These are phyloP conservation scores for Cryphonectria radicalis DNA, from an alignment of 2,329 filamentous ascomycete genomes.

Conservation along the genomic window DNA sequence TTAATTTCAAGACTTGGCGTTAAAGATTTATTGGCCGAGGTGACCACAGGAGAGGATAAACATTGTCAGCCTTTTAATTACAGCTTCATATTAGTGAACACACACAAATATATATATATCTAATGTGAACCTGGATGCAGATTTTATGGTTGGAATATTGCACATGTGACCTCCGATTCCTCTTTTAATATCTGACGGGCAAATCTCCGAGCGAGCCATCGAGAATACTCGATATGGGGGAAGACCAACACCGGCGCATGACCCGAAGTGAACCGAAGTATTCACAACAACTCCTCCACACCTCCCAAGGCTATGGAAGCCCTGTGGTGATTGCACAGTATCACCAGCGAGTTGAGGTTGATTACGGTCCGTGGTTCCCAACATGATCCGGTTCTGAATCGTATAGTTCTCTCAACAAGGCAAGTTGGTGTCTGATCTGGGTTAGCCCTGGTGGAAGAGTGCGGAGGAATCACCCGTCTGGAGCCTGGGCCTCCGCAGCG, in stretches of 20 bases:
- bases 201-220: neutral
- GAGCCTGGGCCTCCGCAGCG: slow-evolving; percentile 2
- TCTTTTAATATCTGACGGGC: neutral
- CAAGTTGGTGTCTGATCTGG: neutral
- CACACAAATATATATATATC: neutral
- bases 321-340: neutral
- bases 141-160: neutral
- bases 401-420: neutral
- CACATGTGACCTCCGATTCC: neutral
- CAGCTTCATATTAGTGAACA: neutral
- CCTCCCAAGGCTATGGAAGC: neutral
- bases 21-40: neutral
- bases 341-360: neutral
- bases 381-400: neutral
- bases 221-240: neutral
- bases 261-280: neutral
- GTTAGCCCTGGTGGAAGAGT: slow-evolving; percentile 9
- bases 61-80: neutral
- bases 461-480: neutral
- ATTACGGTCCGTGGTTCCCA: neutral
- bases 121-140: neutral
- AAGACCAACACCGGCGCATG: neutral
- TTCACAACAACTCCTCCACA: neutral
- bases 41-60: neutral
- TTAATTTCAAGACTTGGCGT: neutral